Conservation (phyloP, 1,284 basidiomycete species). For the Malassezia equina region DNA sequence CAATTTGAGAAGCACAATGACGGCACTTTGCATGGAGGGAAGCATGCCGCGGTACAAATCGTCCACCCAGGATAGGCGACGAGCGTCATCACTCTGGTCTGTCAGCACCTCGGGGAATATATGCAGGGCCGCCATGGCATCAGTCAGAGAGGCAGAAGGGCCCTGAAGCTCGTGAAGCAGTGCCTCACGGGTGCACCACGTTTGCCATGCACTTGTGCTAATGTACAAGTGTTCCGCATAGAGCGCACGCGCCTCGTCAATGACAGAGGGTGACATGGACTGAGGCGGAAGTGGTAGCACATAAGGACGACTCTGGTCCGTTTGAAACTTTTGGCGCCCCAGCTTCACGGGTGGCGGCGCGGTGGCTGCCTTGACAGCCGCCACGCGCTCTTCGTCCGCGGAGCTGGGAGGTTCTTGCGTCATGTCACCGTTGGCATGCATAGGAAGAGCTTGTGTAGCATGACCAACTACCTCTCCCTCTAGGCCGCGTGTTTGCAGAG, state of each 20-base stretch:
- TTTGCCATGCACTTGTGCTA: conserved; percentile 77
- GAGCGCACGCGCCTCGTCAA: conserved; percentile 85
- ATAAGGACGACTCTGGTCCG: conserved; percentile 87
- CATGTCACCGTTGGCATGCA: neutral
- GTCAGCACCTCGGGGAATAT: neutral
- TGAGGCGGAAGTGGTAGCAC: conserved; percentile 76
- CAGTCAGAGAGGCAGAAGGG: conserved; percentile 24
- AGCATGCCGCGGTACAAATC: conserved; percentile 35
- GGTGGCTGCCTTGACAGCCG: neutral
- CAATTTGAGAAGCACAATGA: conserved; percentile 46
- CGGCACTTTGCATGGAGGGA: conserved; percentile 37
- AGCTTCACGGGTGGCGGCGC: conserved; percentile 55
- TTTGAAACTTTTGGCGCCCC: conserved; percentile 98
- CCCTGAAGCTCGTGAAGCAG: conserved; percentile 21
- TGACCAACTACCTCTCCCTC: conserved; percentile 46
- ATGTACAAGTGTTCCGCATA: conserved; percentile 86
- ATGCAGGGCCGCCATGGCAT: conserved; percentile 32
- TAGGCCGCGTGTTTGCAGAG: conserved; percentile 43
- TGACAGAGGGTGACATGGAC: conserved; percentile 73
- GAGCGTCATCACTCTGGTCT: conserved; percentile 19
- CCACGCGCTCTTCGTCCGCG: conserved; percentile 3
- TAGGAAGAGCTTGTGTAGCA: conserved; percentile 7
- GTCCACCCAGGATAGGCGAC: conserved; percentile 37
- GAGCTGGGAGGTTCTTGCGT: neutral
- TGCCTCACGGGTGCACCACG: conserved; percentile 56